A percentile compares a stretch with the other conserved stretches of the same genome.
Evolutionary conservation across 2,329 filamentous ascomycete genomes (phyloP).

Genomic region (Zelopaecilomyces penicillatus): DNA sequence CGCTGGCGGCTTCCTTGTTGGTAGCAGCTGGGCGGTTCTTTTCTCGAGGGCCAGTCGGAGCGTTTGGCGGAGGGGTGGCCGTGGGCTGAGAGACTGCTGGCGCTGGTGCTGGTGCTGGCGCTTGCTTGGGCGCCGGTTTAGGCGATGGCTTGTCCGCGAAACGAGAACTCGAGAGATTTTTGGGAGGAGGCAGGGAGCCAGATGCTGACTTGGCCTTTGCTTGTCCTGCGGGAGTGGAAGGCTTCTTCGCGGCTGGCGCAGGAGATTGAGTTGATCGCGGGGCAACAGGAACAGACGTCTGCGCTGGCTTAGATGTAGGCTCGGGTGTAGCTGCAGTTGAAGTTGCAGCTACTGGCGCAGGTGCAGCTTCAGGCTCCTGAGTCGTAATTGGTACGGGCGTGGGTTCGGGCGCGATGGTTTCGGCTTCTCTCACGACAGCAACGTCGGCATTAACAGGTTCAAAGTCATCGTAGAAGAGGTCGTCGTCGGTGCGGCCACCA

Average conservation of each 20-base stretch:
- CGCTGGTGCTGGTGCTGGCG: conserved; percentile 8
- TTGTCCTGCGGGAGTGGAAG: conserved; percentile 7
- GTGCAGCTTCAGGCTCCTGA: not conserved
- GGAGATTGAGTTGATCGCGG: conserved; percentile 7
- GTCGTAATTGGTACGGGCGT: not conserved
- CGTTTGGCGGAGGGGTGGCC: conserved; percentile 21
- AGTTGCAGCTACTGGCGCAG: not conserved
- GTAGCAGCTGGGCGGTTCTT: conserved; percentile 12
- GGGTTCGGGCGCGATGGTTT: not conserved
- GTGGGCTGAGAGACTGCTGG: conserved; percentile 13
- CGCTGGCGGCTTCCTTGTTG: conserved; percentile 1
- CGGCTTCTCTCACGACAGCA: conserved; percentile 17
- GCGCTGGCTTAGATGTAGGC: conserved; percentile 5
- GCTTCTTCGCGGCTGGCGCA: conserved; percentile 5
- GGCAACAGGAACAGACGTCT: conserved; percentile 8
- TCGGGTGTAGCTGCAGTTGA: conserved; percentile 8
- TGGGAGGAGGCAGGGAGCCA: conserved; percentile 10
- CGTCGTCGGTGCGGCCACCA: conserved; percentile 52
- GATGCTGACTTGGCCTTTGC: not conserved
- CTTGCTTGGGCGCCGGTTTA: conserved; percentile 6
- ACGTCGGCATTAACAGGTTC: conserved; percentile 40
- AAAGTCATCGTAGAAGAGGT: conserved; percentile 55
- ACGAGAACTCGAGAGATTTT: conserved; percentile 23
- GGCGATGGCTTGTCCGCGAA: conserved; percentile 24
- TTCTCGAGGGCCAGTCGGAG: conserved; percentile 22